These are phyloP conservation scores for Wallacemonas sp. DNA, from an alignment of 208 protist species.

Conservation along the genomic window DNA sequence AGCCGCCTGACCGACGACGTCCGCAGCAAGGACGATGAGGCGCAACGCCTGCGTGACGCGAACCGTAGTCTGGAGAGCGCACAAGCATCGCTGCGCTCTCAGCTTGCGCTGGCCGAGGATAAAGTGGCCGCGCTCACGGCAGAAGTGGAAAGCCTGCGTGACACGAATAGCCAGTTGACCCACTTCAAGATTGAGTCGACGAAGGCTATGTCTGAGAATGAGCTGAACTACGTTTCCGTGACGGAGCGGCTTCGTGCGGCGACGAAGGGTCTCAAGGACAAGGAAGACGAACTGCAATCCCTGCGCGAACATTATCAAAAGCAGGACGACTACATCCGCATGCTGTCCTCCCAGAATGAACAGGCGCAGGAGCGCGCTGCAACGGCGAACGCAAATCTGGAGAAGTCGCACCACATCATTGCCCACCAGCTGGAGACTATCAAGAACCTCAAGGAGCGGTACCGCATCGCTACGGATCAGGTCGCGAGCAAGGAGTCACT, in stretches of 20 bases:
- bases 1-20: conserved; percentile 28
- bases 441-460: conserved; percentile 58
- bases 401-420: conserved; percentile 90
- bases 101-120: conserved; percentile 47
- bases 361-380: conserved; percentile 45
- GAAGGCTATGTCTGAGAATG: conserved; percentile 66
- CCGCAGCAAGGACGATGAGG: conserved; percentile 24
- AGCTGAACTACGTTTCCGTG: conserved; percentile 75
- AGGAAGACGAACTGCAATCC: conserved; percentile 68
- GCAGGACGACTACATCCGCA: conserved; percentile 78
- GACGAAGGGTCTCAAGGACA: conserved; percentile 32
- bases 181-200: conserved; percentile 64
- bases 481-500: conserved; percentile 50
- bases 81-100: conserved; percentile 31
- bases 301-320: conserved; percentile 69
- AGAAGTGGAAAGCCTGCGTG: conserved; percentile 59
- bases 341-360: conserved; percentile 72
- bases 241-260: conserved; percentile 66
- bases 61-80: conserved; percentile 30
- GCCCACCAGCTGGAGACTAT: conserved; percentile 76
- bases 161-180: conserved; percentile 53
- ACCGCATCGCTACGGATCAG: conserved; percentile 57
- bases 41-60: conserved; percentile 16
- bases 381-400: conserved; percentile 40
- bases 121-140: conserved; percentile 28